Evolutionary conservation across 78 protist species (phyloP).

Genomic region (Bodo saltans): DNA sequence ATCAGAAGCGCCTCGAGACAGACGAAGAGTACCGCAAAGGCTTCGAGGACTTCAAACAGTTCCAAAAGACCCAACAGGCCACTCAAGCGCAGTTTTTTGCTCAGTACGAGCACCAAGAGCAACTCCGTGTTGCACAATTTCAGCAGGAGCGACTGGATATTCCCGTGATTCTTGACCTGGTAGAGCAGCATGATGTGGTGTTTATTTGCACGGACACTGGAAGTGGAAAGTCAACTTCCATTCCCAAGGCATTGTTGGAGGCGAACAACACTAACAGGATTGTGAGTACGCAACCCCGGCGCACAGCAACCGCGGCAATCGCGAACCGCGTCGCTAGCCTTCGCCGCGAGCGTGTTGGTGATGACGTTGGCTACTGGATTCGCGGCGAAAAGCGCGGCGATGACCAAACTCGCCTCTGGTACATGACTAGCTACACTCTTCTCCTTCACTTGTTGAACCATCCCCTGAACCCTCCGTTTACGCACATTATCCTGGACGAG

Average conservation of each 20-base stretch:
- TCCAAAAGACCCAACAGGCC: too few relatives aligned
- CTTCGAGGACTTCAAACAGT: too few relatives aligned
- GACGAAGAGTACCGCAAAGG: too few relatives aligned
- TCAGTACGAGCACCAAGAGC: too few relatives aligned
- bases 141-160: conserved; percentile 10
- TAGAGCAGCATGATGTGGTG: conserved; percentile 15
- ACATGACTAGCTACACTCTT: conserved; percentile 32
- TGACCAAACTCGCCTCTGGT: conserved; percentile 28
- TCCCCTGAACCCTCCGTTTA: conserved; percentile 13
- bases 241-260: conserved; percentile 1
- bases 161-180: background rate
- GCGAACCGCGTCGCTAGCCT: conserved; percentile 6
- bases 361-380: conserved; percentile 29
- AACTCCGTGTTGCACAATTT: too few relatives aligned
- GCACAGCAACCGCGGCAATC: conserved; percentile 16
- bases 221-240: conserved; percentile 4
- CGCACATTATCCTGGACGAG: conserved; percentile 64
- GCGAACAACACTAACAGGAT: background rate
- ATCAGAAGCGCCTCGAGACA: too few relatives aligned
- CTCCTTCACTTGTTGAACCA: conserved; percentile 5
- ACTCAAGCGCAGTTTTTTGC: too few relatives aligned
- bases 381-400: conserved; percentile 19
- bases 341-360: conserved; percentile 4
- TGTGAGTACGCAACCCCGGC: conserved; percentile 17
- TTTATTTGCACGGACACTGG: conserved; percentile 20